Percentiles rank a stretch among this genome's conserved stretches.
phyloP scores from a whole-genome alignment of 768 basidiomycete genomes.

The Pisolithus orientalis region DNA sequence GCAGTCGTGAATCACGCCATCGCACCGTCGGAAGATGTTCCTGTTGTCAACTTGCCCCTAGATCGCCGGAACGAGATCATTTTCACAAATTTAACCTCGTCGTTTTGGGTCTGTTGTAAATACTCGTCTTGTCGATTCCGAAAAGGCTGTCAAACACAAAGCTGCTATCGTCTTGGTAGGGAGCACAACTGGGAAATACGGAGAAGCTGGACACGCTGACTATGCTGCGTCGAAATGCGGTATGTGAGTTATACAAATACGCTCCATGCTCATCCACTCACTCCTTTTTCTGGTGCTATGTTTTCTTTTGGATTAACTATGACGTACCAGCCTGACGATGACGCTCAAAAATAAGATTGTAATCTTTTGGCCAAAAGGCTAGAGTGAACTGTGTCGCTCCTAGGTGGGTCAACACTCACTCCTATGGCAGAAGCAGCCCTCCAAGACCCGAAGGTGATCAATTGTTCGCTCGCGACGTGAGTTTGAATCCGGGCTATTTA shows the following conservation, averaged over 20 bases:
- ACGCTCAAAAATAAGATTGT: slow-evolving; percentile 79
- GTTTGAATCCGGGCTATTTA: slow-evolving; percentile 12
- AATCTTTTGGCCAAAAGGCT: slow-evolving; percentile 59
- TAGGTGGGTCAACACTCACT: slow-evolving; percentile 62
- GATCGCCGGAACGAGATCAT: slow-evolving; percentile 60
- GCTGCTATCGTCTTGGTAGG: slow-evolving; percentile 63
- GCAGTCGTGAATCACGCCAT: slow-evolving; percentile 58
- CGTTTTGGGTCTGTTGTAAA: slow-evolving; percentile 60
- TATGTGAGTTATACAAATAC: slow-evolving; percentile 21
- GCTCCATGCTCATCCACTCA: background rate
- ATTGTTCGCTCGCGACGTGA: slow-evolving; percentile 63
- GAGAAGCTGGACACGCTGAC: slow-evolving; percentile 65
- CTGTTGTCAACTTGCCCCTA: slow-evolving; percentile 52
- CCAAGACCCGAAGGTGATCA: slow-evolving; percentile 46
- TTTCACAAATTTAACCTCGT: slow-evolving; percentile 55
- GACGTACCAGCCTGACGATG: slow-evolving; percentile 66
- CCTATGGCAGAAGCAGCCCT: slow-evolving; percentile 56
- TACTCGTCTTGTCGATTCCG: slow-evolving; percentile 44
- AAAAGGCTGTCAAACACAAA: slow-evolving; percentile 41
- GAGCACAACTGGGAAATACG: slow-evolving; percentile 67
- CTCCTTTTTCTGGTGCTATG: background rate
- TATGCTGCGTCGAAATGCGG: slow-evolving; percentile 67
- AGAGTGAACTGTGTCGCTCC: slow-evolving; percentile 69
- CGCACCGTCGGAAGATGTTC: slow-evolving; percentile 37
- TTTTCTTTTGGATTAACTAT: slow-evolving; percentile 36